A percentile compares a stretch with the other conserved stretches of the same genome.
Conservation (phyloP, 495 filamentous ascomycete genomes). For the Penicillium odoratum region DNA sequence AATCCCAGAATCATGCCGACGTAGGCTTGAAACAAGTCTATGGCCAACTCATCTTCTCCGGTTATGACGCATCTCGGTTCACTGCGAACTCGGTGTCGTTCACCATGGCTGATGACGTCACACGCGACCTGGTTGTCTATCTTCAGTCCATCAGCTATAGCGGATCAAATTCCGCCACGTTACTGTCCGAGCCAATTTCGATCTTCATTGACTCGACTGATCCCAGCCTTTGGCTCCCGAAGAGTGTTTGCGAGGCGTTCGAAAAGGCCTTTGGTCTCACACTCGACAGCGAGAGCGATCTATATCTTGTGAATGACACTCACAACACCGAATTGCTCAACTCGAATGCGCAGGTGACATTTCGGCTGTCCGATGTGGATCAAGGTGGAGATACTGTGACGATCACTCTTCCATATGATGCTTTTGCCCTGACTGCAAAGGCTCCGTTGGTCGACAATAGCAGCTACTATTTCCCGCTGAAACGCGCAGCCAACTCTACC, state of each 20-base stretch:
- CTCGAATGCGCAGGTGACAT: conserved; percentile 49
- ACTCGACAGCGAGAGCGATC: conserved; percentile 34
- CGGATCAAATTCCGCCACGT: conserved; percentile 39
- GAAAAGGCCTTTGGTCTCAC: conserved; percentile 58
- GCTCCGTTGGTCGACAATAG: conserved; percentile 51
- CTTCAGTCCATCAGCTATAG: conserved; percentile 49
- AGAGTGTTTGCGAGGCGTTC: conserved; percentile 60
- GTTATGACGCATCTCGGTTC: conserved; percentile 62
- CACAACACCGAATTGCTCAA: conserved; percentile 49
- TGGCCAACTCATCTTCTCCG: conserved; percentile 61
- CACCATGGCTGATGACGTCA: conserved; percentile 41
- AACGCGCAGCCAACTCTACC: conserved; percentile 49
- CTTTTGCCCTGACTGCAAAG: conserved; percentile 60
- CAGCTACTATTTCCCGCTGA: conserved; percentile 63
- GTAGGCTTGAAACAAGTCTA: conserved; percentile 47
- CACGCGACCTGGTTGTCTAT: conserved; percentile 51
- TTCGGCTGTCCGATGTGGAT: conserved; percentile 54
- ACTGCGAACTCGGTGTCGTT: conserved; percentile 54
- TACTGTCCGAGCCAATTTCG: conserved; percentile 31
- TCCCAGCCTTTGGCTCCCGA: conserved; percentile 67
- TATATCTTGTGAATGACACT: conserved; percentile 41
- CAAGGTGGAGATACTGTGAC: conserved; percentile 49
- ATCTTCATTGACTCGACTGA: conserved; percentile 66
- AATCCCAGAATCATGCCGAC: background rate
- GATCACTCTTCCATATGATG: conserved; percentile 62